Evolutionary conservation across 2,329 filamentous ascomycete genomes (phyloP).

Genomic region (Ceratocystis ficicola): DNA sequence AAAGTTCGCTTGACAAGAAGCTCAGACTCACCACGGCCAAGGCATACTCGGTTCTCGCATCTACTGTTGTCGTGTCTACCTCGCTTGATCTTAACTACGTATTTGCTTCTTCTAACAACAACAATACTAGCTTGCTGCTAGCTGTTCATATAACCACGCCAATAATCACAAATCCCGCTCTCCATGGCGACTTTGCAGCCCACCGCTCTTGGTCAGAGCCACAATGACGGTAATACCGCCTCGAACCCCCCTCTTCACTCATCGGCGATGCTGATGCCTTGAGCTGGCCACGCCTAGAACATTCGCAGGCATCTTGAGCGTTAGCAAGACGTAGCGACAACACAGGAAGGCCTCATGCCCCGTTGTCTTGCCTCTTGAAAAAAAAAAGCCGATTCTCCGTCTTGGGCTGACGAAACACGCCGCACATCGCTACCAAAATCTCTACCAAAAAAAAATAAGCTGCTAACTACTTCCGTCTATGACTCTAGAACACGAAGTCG

Average conservation of each 20-base stretch:
- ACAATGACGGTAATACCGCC: conserved; percentile 2
- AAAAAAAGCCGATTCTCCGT: conserved; percentile 3
- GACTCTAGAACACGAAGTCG: conserved; percentile 11
- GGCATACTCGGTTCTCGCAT: background rate
- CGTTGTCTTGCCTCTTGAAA: background rate
- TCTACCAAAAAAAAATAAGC: conserved; percentile 6
- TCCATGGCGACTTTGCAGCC: background rate
- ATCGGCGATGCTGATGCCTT: background rate
- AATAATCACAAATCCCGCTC: background rate
- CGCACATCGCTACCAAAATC: conserved; percentile 1
- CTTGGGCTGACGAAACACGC: background rate
- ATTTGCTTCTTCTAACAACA: background rate
- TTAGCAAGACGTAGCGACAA: too few species aligned
- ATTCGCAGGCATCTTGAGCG: background rate
- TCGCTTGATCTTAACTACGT: too few species aligned
- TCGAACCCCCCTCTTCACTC: background rate
- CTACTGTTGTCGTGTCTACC: background rate
- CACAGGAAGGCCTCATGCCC: too few species aligned
- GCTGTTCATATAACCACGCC: background rate
- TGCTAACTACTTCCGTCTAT: conserved; percentile 10
- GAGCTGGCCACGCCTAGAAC: background rate
- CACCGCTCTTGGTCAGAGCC: background rate
- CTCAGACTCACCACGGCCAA: conserved; percentile 1
- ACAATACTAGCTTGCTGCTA: background rate
- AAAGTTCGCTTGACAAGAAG: background rate